Evolutionary conservation across 2,329 filamentous ascomycete genomes (phyloP), one percentile per base, ranked within the genome.

Genomic region (Ophiobolus disseminans): DNA sequence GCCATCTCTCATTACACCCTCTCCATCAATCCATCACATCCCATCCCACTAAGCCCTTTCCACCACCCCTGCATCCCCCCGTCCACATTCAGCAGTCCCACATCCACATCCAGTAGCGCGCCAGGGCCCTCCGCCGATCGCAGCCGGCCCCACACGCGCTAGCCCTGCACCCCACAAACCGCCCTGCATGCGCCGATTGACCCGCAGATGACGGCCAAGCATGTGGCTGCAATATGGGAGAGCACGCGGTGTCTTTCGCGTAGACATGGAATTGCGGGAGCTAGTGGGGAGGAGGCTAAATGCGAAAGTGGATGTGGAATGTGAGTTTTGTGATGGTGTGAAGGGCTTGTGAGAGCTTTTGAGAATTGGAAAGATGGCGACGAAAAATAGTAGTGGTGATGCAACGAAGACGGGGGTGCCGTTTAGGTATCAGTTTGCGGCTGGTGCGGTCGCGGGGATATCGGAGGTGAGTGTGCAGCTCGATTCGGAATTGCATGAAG

Each of bases 351-450:
- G 30, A n/a, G 10, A 32, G 20, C n/a, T n/a, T n/a, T n/a, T n/a
- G n/a, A n/a, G n/a, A n/a, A n/a, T n/a, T n/a, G n/a, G 19, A 21
- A 22, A 30, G 13, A 40, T 38, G 36, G 17, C 21, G 36, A 43
- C 16, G 25, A 35, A 20, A 26, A 45, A 21, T 23, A 37, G 23
- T 22, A 35, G 14, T n/a, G 25, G 40, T 5, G 53, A 48, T 36
- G 32, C 47, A n/a, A 49, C 53, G 14, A 57, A 48, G 22, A 21
- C n/a, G 19, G 36, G 48, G 14, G 32, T 68, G 32, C 63, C 66
- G 0, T 69, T 69, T 28, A 37, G 55, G 41, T 69, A 69, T 46
- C 65, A 69, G n/a, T 69, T 69, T 37, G 60, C 59, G 10, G 55
- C 50, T 28, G 50, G 58, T 20, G 58, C 55, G 23, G 52, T 58